These are phyloP conservation scores for Trypanosoma congolense DNA, from an alignment of 208 protist genomes.

Conservation along the genomic window DNA sequence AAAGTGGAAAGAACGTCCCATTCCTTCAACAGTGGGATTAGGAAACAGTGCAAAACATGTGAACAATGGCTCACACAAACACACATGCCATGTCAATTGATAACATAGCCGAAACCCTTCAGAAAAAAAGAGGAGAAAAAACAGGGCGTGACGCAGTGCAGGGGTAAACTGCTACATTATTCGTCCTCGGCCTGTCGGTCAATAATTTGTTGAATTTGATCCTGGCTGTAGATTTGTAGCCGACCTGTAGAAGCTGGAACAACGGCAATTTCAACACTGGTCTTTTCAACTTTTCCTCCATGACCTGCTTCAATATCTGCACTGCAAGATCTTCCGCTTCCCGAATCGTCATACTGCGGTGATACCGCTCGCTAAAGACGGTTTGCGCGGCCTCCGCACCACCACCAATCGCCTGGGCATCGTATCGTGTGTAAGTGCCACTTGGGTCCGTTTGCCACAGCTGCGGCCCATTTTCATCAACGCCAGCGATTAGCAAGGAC, in stretches of 20 bases:
- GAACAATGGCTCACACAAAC: not conserved
- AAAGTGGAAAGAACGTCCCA: slow-evolving; percentile 5
- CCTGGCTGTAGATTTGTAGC: slow-evolving; percentile 88
- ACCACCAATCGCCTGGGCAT: slow-evolving; percentile 98
- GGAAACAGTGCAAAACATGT: slow-evolving; percentile 3
- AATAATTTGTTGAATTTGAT: slow-evolving; percentile 89
- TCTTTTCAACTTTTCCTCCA: slow-evolving; percentile 98
- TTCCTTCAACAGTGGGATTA: not conserved
- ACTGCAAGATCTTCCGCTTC: slow-evolving; percentile 96
- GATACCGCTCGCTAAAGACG: slow-evolving; percentile 96
- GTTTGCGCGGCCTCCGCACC: slow-evolving; percentile 98
- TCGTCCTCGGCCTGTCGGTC: slow-evolving; percentile 42
- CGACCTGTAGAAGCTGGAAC: slow-evolving; percentile 73
- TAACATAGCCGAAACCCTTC: no score
- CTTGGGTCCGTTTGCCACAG: slow-evolving; percentile 98
- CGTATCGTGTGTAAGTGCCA: slow-evolving; percentile 95
- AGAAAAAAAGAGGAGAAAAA: slow-evolving; percentile 19
- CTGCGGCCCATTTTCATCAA: slow-evolving; percentile 95
- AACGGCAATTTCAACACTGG: slow-evolving; percentile 96
- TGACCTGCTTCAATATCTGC: slow-evolving; percentile 97
- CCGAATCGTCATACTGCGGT: slow-evolving; percentile 94
- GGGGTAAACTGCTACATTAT: not conserved
- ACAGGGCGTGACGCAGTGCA: not conserved
- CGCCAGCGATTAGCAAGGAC: slow-evolving; percentile 97
- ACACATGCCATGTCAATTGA: no score